Conservation (phyloP, 1,284 basidiomycete genomes). For the Ustilago sp. region DNA sequence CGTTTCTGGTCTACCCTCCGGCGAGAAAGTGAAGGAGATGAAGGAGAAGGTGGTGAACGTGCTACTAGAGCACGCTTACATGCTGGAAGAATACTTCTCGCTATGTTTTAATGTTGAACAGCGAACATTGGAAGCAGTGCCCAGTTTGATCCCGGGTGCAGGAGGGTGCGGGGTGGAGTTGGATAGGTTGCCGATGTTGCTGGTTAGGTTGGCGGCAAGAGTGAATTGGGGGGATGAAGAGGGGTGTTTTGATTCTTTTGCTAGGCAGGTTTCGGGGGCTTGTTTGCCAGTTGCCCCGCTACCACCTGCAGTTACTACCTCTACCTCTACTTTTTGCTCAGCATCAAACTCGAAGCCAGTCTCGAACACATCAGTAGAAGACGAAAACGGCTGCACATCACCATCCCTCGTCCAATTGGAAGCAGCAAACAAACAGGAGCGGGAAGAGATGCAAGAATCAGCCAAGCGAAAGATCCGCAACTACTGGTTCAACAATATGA, state of each 20-base stretch:
- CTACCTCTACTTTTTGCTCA: too few relatives aligned
- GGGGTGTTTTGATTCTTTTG: conserved; percentile 85
- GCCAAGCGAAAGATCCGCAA: conserved; percentile 34
- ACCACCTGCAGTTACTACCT: background rate
- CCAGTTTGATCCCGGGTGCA: conserved; percentile 82
- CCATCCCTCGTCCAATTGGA: background rate
- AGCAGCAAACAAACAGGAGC: conserved; percentile 6
- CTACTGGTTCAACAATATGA: conserved; percentile 62
- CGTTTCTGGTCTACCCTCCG: conserved; percentile 72
- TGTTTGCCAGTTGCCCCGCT: conserved; percentile 70
- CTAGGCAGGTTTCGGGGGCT: conserved; percentile 79
- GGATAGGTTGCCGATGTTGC: conserved; percentile 70
- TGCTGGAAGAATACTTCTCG: conserved; percentile 94
- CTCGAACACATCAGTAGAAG: background rate
- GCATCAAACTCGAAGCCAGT: background rate
- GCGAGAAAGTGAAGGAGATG: conserved; percentile 65
- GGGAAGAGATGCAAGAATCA: conserved; percentile 7
- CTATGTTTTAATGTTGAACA: conserved; percentile 73
- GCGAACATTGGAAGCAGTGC: conserved; percentile 80
- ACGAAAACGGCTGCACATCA: background rate
- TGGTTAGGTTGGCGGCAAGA: conserved; percentile 72
- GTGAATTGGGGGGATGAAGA: conserved; percentile 88
- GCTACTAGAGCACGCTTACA: conserved; percentile 76
- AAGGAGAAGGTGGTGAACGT: conserved; percentile 61
- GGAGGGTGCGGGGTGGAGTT: conserved; percentile 80